A percentile compares a stretch with the other conserved stretches of the same genome.
Conservation (phyloP, 331 rosid species). For the Spiraea crenata region DNA sequence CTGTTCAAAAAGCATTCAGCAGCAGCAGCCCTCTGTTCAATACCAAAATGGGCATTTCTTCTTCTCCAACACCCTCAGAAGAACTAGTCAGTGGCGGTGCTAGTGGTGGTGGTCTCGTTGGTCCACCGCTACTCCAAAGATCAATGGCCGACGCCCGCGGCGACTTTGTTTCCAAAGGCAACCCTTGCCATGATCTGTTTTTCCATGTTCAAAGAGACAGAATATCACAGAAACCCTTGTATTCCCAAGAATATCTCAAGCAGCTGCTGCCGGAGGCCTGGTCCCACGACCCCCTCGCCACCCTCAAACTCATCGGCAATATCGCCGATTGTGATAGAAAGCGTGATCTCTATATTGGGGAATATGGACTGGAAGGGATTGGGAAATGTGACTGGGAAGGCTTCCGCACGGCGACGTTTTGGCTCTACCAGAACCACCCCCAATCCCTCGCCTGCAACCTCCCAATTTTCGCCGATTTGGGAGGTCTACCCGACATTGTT, state of each 20-base stretch:
- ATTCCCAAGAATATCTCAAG: neutral
- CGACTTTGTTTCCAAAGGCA: conserved; percentile 12
- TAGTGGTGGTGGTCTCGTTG: no score
- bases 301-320: conserved; percentile 61
- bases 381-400: conserved; percentile 3
- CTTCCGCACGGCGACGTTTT: conserved; percentile 50
- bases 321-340: conserved; percentile 12
- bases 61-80: no score
- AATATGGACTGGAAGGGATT: no score
- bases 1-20: no score
- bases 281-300: conserved; percentile 34
- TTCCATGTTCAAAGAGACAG: conserved; percentile 29
- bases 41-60: no score
- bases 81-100: no score
- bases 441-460: conserved; percentile 46
- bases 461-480: conserved; percentile 43
- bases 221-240: neutral
- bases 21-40: no score
- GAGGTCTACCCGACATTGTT: conserved; percentile 53
- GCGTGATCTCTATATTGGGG: no score
- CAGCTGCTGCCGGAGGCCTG: conserved; percentile 35
- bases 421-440: conserved; percentile 51
- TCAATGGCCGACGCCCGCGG: no score
- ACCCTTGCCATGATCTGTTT: conserved; percentile 64
- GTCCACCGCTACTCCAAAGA: no score